Evolutionary conservation across 352 stramenopile species (phyloP).

Genomic region (Pythium dissimile): DNA sequence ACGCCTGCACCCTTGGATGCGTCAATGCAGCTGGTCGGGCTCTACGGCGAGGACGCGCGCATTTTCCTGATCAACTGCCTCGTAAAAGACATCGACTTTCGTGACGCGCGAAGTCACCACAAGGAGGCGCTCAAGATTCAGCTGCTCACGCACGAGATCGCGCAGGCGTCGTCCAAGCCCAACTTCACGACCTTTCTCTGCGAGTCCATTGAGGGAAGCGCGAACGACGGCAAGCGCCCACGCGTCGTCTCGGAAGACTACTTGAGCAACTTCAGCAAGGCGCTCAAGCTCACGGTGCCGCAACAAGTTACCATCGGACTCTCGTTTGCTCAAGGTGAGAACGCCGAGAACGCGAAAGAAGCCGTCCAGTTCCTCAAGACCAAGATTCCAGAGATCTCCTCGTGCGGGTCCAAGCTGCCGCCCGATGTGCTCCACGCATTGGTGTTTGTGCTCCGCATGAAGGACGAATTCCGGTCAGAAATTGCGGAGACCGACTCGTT

Average conservation of each 20-base stretch:
- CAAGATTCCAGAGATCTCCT: constrained; percentile 85
- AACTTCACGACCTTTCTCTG: constrained; percentile 91
- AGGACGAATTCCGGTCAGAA: constrained; percentile 71
- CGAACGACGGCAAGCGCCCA: constrained; percentile 32
- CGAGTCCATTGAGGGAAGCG: constrained; percentile 75
- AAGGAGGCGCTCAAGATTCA: constrained; percentile 90
- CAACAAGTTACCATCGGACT: constrained; percentile 85
- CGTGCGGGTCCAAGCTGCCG: constrained; percentile 76
- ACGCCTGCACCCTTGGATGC: not conserved
- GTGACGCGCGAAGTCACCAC: constrained; percentile 70
- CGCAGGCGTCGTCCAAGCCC: constrained; percentile 80
- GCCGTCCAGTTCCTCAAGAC: constrained; percentile 74
- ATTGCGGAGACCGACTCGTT: constrained; percentile 83
- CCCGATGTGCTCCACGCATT: constrained; percentile 80
- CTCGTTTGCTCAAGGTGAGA: constrained; percentile 77
- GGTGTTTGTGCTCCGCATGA: constrained; percentile 78
- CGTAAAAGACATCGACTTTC: constrained; percentile 90
- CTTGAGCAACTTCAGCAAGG: constrained; percentile 67
- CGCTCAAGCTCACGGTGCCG: constrained; percentile 81
- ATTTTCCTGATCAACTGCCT: constrained; percentile 91
- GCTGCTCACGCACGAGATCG: constrained; percentile 87
- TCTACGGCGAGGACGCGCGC: constrained; percentile 89
- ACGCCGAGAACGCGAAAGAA: constrained; percentile 43
- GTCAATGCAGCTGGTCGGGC: constrained; percentile 89
- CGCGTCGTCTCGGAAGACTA: constrained; percentile 78